Percentiles rank a stretch among this genome's conserved stretches.
phyloP scores from a whole-genome alignment of 164 flowering plant genomes.

The Macadamia integrifolia region DNA sequence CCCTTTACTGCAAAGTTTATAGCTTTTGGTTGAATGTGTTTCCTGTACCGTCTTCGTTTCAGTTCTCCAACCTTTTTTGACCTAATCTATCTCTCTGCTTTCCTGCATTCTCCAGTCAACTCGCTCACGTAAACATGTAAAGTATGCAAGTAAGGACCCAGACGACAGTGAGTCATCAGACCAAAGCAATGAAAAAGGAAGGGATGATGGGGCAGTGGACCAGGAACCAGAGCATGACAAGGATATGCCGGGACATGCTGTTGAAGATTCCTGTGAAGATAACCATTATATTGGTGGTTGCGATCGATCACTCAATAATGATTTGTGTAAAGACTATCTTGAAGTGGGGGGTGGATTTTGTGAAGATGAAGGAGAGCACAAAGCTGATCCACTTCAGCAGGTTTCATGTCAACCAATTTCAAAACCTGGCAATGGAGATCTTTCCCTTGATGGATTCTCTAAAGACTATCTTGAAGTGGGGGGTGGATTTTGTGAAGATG shows the following conservation, averaged over 20 bases:
- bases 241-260: slow-evolving; percentile 11
- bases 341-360: slow-evolving; percentile 48
- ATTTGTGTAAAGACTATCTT: slow-evolving; percentile 21
- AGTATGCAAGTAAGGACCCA: slow-evolving; percentile 29
- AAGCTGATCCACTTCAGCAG: slow-evolving; percentile 5
- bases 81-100: neutral
- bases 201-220: slow-evolving; percentile 12
- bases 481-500: slow-evolving; percentile 59
- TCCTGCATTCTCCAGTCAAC: slow-evolving; percentile 39
- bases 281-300: slow-evolving; percentile 6
- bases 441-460: slow-evolving; percentile 12
- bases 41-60: neutral
- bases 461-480: slow-evolving; percentile 36
- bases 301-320: slow-evolving; percentile 6
- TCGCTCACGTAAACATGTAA: slow-evolving; percentile 49
- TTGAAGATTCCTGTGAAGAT: slow-evolving; percentile 8
- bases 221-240: slow-evolving; percentile 10
- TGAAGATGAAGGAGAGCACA: slow-evolving; percentile 32
- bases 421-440: slow-evolving; percentile 9
- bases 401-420: slow-evolving; percentile 1
- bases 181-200: slow-evolving; percentile 11
- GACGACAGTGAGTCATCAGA: slow-evolving; percentile 27
- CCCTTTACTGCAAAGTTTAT: too few species aligned
- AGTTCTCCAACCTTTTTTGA: neutral
- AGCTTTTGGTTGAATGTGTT: too few species aligned